These are phyloP conservation scores for Claviceps monticola DNA, from an alignment of 2,329 filamentous ascomycete species.

Conservation along the genomic window DNA sequence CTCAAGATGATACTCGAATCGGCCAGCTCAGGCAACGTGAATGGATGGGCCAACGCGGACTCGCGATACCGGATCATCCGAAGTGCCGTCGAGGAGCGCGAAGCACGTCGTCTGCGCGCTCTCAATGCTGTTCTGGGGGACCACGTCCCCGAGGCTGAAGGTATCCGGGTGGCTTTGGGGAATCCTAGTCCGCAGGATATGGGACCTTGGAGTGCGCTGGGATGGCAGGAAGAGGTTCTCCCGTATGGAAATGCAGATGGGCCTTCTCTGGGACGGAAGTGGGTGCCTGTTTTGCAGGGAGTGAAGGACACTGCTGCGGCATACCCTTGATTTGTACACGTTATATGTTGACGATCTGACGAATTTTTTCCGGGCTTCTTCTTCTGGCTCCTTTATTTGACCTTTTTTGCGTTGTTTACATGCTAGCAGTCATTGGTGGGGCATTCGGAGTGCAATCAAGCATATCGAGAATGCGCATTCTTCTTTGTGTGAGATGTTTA, in stretches of 20 bases:
- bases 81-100: conserved; percentile 41
- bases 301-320: conserved; percentile 13
- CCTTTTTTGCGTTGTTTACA: background rate
- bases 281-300: conserved; percentile 24
- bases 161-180: conserved; percentile 22
- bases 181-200: conserved; percentile 25
- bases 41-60: conserved; percentile 35
- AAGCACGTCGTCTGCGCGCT: conserved; percentile 35
- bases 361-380: background rate
- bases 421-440: background rate
- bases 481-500: no score
- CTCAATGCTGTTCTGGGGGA: conserved; percentile 28
- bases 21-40: conserved; percentile 32
- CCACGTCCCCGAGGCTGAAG: conserved; percentile 19
- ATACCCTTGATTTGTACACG: conserved; percentile 16
- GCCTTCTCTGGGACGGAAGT: conserved; percentile 29
- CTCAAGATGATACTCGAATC: conserved; percentile 54
- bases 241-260: conserved; percentile 25
- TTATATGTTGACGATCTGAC: conserved; percentile 1
- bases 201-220: conserved; percentile 32
- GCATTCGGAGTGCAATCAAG: background rate
- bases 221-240: conserved; percentile 33
- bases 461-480: background rate
- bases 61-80: conserved; percentile 34
- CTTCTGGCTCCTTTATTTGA: background rate